Conservation (phyloP, 2,329 filamentous ascomycete genomes). For the Neophaeococcomyces aloes region DNA sequence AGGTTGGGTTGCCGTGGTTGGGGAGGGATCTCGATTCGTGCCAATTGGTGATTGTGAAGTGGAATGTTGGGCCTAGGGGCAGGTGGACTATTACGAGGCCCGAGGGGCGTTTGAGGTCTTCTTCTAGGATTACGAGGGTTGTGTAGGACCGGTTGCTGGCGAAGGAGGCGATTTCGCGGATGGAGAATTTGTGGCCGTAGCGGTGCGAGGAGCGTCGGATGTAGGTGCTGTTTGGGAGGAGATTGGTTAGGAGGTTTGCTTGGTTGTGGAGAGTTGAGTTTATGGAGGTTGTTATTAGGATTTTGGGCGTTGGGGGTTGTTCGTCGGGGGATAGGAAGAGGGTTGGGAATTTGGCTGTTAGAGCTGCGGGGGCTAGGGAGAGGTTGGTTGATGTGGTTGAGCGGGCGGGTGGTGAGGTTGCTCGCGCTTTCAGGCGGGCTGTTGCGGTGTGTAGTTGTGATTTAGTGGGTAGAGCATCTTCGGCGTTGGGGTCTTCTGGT, state of each 20-base stretch:
- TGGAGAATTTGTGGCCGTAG: constrained; percentile 80
- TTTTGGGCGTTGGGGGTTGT: constrained; percentile 56
- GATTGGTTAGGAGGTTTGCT: constrained; percentile 62
- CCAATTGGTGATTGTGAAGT: constrained; percentile 86
- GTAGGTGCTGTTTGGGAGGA: constrained; percentile 75
- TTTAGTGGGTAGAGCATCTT: constrained; percentile 18
- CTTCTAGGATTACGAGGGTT: constrained; percentile 70
- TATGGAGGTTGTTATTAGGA: constrained; percentile 82
- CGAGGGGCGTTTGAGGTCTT: constrained; percentile 76
- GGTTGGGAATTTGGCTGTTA: constrained; percentile 50
- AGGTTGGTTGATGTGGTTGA: constrained; percentile 50
- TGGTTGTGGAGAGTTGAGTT: constrained; percentile 81
- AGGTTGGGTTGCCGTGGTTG: constrained; percentile 80
- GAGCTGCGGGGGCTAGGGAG: constrained; percentile 49
- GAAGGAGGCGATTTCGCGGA: constrained; percentile 81
- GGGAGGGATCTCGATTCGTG: constrained; percentile 77
- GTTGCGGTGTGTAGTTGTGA: constrained; percentile 23
- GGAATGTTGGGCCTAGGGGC: constrained; percentile 77
- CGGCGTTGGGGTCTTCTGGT: constrained; percentile 9
- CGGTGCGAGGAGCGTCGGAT: constrained; percentile 75
- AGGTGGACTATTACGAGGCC: constrained; percentile 77
- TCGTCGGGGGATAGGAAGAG: constrained; percentile 36
- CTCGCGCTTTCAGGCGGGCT: constrained; percentile 34
- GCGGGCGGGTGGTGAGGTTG: constrained; percentile 41
- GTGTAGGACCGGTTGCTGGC: constrained; percentile 75